Conservation (phyloP, 208 protist species). For the Leishmania arabica region DNA sequence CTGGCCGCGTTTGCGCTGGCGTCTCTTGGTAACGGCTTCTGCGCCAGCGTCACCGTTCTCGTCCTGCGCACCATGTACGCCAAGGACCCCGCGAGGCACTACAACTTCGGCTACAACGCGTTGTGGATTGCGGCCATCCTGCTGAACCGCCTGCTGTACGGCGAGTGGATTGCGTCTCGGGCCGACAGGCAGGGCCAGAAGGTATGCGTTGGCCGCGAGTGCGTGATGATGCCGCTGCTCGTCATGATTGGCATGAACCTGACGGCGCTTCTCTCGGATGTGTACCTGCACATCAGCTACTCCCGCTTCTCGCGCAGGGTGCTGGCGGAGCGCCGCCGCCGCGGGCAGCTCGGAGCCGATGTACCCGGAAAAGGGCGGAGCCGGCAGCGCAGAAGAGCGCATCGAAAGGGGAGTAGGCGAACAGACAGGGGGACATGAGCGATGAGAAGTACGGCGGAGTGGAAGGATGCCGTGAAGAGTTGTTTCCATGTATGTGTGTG, state of each 20-base stretch:
- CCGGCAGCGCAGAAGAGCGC: background rate
- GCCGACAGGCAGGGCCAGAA: conserved; percentile 42
- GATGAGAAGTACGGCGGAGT: background rate
- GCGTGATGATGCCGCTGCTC: conserved; percentile 52
- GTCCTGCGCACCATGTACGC: conserved; percentile 69
- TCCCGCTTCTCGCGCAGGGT: conserved; percentile 27
- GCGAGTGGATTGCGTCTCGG: conserved; percentile 62
- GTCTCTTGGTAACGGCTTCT: conserved; percentile 71
- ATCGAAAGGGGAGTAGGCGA: conserved; percentile 18
- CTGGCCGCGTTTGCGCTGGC: conserved; percentile 46
- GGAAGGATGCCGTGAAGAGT: background rate
- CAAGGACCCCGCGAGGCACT: conserved; percentile 74
- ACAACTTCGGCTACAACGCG: conserved; percentile 57
- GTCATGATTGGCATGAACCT: conserved; percentile 52
- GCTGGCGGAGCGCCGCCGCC: conserved; percentile 41
- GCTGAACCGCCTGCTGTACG: conserved; percentile 73
- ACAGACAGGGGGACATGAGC: conserved; percentile 31
- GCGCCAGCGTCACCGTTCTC: conserved; percentile 45
- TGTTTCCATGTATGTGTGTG: background rate
- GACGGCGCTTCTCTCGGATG: conserved; percentile 35
- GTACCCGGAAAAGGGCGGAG: background rate
- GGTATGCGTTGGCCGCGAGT: conserved; percentile 36
- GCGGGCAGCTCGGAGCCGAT: conserved; percentile 2
- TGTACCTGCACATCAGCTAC: conserved; percentile 58
- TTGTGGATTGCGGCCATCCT: conserved; percentile 39